These are phyloP conservation scores for Pezicula radicicola DNA, from an alignment of 2,329 filamentous ascomycete species.

Conservation along the genomic window DNA sequence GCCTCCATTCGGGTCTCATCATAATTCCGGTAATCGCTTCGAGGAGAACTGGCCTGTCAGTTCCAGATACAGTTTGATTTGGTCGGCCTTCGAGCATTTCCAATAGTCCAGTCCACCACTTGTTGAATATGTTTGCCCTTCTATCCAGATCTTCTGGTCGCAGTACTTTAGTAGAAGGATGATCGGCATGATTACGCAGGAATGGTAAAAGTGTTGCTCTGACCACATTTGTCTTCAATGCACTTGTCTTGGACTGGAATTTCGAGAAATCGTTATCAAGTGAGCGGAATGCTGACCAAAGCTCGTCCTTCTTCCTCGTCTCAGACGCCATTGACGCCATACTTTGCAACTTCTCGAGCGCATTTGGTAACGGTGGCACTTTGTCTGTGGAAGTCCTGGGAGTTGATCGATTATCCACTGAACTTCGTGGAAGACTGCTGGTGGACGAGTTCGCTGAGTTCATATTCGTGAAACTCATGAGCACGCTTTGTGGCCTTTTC, in stretches of 20 bases:
- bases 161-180: conserved; percentile 55
- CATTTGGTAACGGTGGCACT: conserved; percentile 42
- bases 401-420: conserved; percentile 41
- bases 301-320: conserved; percentile 63
- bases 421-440: conserved; percentile 35
- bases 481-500: conserved; percentile 23
- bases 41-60: conserved; percentile 66
- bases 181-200: conserved; percentile 54
- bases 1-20: conserved; percentile 68
- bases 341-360: conserved; percentile 28
- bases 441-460: conserved; percentile 29
- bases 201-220: conserved; percentile 63
- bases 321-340: conserved; percentile 13
- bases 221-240: conserved; percentile 67
- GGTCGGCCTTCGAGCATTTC: conserved; percentile 67
- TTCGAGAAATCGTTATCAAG: conserved; percentile 68
- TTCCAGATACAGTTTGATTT: conserved; percentile 67
- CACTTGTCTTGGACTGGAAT: conserved; percentile 65
- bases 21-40: conserved; percentile 68
- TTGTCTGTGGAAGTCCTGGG: conserved; percentile 40
- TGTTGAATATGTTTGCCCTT: conserved; percentile 65
- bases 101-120: conserved; percentile 71
- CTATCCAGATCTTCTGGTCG: conserved; percentile 68
- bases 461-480: conserved; percentile 25
- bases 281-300: conserved; percentile 66